Base-by-base conservation (phyloP, 306 rosid genomes). In the Cucumis cinereus region DNA sequence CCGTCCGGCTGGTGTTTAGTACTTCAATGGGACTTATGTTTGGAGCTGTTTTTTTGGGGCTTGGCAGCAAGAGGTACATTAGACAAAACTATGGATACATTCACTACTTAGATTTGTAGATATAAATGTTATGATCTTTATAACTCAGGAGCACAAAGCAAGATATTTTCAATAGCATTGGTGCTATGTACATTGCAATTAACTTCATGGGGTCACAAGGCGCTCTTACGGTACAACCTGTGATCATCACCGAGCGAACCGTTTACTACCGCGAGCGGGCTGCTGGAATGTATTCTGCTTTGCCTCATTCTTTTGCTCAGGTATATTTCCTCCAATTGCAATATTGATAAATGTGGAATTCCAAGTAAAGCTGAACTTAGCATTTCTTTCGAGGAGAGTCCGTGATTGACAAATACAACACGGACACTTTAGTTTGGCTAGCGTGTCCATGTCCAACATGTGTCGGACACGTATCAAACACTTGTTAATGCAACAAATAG, bases 271-370 rank as follows among this genome's bases (percentile, higher is more conserved):
- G 97, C 66, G 97, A 91, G 79, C 88, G 83, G 79, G 92, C 92
- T 20, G 94, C 97, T 40, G 94, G 94, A 81, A 85, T 91, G 94
- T 89, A 91, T 80, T 88, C 97, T 38, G 91, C 94, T 71, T 82
- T 91, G 80, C 92, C 97, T 43, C 88, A 88, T 74, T 90, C 97
- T 41, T 83, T 88, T 69, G 97, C 87, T 77, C 96, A 90, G 90
- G 96, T 88, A 84, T 45, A 45, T 45, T 50, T 72, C 22, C 55
- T 47, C 22, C 7, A 7, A 45, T 19, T 68, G n/a, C 56, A 22
- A 7, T 22, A 7, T 38, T 67, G 71, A 19, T 62, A 33, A 1
- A 8, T 35, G 20, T 63, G 24, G 49, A 35, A 17, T 62, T 62
- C 14, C 22, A 61, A 33, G 68, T 62, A 33, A 33, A 62, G 69